phyloP scores from a whole-genome alignment of 202 grass and related monocot genomes.

The Cymbopogon flexuosus region DNA sequence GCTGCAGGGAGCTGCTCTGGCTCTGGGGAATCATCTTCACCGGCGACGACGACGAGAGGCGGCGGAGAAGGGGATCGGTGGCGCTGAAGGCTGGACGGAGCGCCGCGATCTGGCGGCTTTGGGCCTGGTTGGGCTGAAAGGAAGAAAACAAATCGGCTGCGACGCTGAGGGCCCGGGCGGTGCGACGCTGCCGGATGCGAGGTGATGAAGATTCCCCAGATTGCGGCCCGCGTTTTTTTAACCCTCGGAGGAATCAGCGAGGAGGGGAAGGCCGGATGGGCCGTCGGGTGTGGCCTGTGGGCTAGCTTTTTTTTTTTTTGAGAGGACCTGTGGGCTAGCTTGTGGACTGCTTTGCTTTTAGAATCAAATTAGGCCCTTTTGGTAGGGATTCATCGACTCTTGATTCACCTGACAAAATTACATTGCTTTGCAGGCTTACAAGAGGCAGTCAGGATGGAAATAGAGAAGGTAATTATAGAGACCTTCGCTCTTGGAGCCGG shows the following conservation, averaged over 20 bases:
- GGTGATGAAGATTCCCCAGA: no score
- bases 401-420: no score
- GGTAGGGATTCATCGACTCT: no score
- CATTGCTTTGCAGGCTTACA: no score
- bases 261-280: not conserved
- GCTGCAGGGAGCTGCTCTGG: conserved; percentile 73
- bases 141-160: not conserved
- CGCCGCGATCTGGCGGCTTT: no score
- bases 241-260: not conserved
- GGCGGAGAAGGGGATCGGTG: not conserved
- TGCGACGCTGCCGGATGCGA: not conserved
- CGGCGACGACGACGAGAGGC: not conserved
- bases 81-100: not conserved
- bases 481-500: no score
- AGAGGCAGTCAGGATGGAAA: no score
- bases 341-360: no score
- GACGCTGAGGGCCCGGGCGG: no score
- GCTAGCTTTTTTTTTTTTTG: no score
- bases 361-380: no score
- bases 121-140: not conserved
- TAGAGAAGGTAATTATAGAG: no score
- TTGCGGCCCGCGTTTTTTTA: not conserved
- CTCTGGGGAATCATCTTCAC: conserved; percentile 47
- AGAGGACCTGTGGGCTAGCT: not conserved
- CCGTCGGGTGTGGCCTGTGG: not conserved